phyloP scores from a whole-genome alignment of 805 yeast genomes.

The Blastobotrys robertii region DNA sequence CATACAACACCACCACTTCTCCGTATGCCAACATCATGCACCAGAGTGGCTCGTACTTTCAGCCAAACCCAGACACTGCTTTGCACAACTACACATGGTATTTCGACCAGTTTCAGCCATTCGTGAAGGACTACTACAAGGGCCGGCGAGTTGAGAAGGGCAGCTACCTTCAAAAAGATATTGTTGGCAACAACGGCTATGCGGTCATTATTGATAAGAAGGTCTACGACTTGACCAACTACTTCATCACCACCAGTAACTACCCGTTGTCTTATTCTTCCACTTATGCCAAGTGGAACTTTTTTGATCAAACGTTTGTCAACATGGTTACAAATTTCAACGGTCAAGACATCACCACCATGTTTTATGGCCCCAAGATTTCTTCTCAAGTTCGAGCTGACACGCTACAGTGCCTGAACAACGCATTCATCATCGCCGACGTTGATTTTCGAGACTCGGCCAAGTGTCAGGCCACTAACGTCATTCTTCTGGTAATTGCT shows the following conservation, averaged over 20 bases:
- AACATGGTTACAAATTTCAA: conserved; percentile 24
- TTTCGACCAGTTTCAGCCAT: conserved; percentile 26
- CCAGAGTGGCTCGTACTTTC: conserved; percentile 23
- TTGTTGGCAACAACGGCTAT: conserved; percentile 16
- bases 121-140: conserved; percentile 27
- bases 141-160: conserved; percentile 27
- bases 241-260: conserved; percentile 24
- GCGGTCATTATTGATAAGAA: conserved; percentile 26
- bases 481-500: conserved; percentile 31
- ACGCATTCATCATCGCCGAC: conserved; percentile 28
- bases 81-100: conserved; percentile 31
- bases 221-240: conserved; percentile 31
- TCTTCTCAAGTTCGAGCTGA: conserved; percentile 19
- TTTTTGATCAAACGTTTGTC: conserved; percentile 26
- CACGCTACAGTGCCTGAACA: conserved; percentile 28
- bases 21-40: conserved; percentile 23
- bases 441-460: conserved; percentile 32
- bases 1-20: conserved; percentile 24
- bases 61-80: conserved; percentile 23
- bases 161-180: conserved; percentile 5
- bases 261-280: conserved; percentile 19
- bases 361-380: conserved; percentile 19
- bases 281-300: conserved; percentile 24
- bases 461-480: conserved; percentile 32
- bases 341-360: conserved; percentile 29